These are phyloP conservation scores for Heliosperma pusillum DNA, from an alignment of 148 eudicot species.

Conservation along the genomic window DNA sequence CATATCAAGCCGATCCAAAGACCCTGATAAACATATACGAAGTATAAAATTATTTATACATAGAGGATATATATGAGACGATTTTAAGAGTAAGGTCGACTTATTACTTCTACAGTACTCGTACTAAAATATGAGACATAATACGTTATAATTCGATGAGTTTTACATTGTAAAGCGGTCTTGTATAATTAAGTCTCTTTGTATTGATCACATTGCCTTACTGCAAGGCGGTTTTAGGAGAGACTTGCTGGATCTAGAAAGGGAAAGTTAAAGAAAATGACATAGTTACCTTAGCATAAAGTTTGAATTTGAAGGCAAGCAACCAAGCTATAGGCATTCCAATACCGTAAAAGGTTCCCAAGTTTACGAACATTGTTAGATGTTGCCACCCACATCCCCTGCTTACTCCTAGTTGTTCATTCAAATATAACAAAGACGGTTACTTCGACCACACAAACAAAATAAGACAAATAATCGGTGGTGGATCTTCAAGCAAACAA, in stretches of 20 bases:
- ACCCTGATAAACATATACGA: constrained; percentile 22
- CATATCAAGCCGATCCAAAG: constrained; percentile 34
- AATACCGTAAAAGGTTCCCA: constrained; percentile 57
- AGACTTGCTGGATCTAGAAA: not conserved
- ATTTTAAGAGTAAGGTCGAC: too few relatives aligned
- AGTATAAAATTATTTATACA: too few relatives aligned
- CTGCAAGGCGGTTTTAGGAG: too few relatives aligned
- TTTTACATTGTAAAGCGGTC: too few relatives aligned
- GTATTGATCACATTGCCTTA: too few relatives aligned
- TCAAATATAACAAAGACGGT: not conserved
- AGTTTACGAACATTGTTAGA: constrained; percentile 53
- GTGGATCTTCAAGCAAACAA: too few relatives aligned
- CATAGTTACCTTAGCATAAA: constrained; percentile 52
- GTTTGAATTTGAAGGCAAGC: constrained; percentile 52
- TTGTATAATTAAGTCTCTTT: too few relatives aligned
- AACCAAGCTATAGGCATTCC: constrained; percentile 71
- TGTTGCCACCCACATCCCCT: constrained; percentile 96
- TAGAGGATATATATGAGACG: too few relatives aligned
- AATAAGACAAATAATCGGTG: too few relatives aligned
- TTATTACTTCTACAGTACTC: too few relatives aligned
- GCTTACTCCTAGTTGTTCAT: constrained; percentile 59
- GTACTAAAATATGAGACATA: too few relatives aligned
- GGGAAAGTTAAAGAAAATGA: not conserved
- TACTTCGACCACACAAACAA: not conserved
- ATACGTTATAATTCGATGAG: too few relatives aligned